These are phyloP conservation scores for Saccharomyces pastorianus DNA, from an alignment of 1,139 yeast species.

Conservation along the genomic window DNA sequence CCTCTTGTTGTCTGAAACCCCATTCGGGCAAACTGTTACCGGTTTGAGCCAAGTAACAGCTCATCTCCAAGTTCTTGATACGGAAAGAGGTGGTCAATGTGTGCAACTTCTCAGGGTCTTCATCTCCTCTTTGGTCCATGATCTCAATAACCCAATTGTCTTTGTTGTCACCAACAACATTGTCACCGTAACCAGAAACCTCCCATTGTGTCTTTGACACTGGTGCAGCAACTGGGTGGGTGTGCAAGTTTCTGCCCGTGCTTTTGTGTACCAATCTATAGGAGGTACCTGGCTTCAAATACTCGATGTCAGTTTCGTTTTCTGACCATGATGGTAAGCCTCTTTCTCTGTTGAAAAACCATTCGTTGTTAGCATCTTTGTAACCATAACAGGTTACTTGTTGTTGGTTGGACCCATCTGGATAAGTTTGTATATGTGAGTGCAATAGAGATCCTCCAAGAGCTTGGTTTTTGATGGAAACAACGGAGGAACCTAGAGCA, in stretches of 20 bases:
- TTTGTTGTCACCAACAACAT: slow-evolving; percentile 77
- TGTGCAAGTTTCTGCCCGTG: slow-evolving; percentile 86
- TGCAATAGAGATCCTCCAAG: slow-evolving; percentile 87
- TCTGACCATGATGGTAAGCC: slow-evolving; percentile 45
- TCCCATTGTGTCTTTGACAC: slow-evolving; percentile 63
- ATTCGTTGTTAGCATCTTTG: slow-evolving; percentile 84
- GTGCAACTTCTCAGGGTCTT: slow-evolving; percentile 60
- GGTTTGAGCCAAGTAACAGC: slow-evolving; percentile 82
- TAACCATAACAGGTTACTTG: slow-evolving; percentile 93
- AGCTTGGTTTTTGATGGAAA: slow-evolving; percentile 85
- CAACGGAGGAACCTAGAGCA: slow-evolving; percentile 64
- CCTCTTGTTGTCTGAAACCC: slow-evolving; percentile 99
- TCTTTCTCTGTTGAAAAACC: slow-evolving; percentile 77
- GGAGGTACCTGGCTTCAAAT: slow-evolving; percentile 60
- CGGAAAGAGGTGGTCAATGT: slow-evolving; percentile 85
- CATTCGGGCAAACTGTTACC: slow-evolving; percentile 82
- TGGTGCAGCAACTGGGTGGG: slow-evolving; percentile 80
- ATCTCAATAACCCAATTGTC: slow-evolving; percentile 93
- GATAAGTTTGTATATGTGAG: slow-evolving; percentile 88
- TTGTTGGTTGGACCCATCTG: slow-evolving; percentile 93
- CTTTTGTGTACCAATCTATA: slow-evolving; percentile 71
- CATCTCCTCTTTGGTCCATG: slow-evolving; percentile 66
- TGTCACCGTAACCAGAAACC: slow-evolving; percentile 90
- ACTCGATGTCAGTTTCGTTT: slow-evolving; percentile 46
- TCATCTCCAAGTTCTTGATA: slow-evolving; percentile 54